A percentile compares a stretch with the other conserved stretches of the same genome.
Conservation (phyloP, 192 early-diverging fungal species). For the Coemansia guatemalensis region DNA sequence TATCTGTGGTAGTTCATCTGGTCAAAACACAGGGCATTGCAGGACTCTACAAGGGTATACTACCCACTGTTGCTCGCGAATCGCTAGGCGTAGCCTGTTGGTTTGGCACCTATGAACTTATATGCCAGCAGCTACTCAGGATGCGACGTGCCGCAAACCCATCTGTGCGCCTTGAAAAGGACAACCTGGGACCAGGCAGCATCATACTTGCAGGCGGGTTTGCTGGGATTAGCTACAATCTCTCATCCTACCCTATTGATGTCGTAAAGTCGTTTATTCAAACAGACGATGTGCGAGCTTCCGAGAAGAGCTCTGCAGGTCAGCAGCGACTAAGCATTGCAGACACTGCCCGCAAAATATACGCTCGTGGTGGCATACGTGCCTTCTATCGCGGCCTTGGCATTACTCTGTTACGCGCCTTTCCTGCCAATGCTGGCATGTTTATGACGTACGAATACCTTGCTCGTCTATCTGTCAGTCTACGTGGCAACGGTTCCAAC, state of each 20-base stretch:
- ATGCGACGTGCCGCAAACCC: constrained; percentile 12
- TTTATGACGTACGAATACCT: constrained; percentile 92
- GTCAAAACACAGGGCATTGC: constrained; percentile 58
- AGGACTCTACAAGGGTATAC: constrained; percentile 47
- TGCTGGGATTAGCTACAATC: constrained; percentile 89
- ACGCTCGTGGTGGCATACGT: constrained; percentile 69
- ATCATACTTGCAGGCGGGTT: constrained; percentile 87
- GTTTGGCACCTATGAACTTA: constrained; percentile 94
- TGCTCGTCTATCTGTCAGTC: constrained; percentile 25
- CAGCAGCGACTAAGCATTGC: constrained; percentile 51
- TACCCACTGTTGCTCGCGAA: constrained; percentile 81
- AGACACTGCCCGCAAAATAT: constrained; percentile 67
- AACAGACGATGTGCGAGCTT: constrained; percentile 62
- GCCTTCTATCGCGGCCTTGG: constrained; percentile 94
- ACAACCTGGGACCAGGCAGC: constrained; percentile 67
- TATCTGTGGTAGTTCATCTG: constrained; percentile 56
- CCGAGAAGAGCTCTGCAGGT: background rate
- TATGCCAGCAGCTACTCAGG: constrained; percentile 58
- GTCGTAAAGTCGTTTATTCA: constrained; percentile 94
- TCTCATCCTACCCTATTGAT: constrained; percentile 88
- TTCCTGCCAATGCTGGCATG: constrained; percentile 93
- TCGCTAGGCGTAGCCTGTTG: constrained; percentile 89
- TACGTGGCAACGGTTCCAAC: constrained; percentile 14
- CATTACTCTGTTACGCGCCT: constrained; percentile 84
- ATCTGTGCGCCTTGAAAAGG: constrained; percentile 54